Evolutionary conservation across 345 rosid species (phyloP), one percentile per base, ranked within the genome.

Genomic region (Laguncularia racemosa): DNA sequence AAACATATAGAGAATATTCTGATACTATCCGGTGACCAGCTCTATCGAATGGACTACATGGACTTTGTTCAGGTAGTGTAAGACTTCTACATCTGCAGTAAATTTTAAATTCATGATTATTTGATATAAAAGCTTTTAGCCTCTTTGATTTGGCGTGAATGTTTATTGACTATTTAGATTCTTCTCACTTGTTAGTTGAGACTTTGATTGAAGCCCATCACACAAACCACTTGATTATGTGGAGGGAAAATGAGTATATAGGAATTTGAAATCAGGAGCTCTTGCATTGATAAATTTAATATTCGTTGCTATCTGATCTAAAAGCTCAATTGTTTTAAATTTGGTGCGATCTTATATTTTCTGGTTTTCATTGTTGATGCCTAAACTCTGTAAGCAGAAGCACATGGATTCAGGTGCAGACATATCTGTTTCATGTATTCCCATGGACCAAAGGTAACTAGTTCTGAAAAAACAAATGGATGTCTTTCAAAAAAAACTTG

Each of bases 31-130:
- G 95, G 93, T 8, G 97, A 91, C 80, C 97, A 91, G 74, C 83
- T 91, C 53, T 87, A 87, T 58, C 82, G 87, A 58, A 91, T 91
- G 97, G 91, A 91, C 58, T 85, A 91, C 73, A 83, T 87, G 85
- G 91, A 91, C 47, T 87, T 87, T 62, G 62, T 91, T 52, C 96
- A 87, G 91, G 95, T 88, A 56, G 50, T 57, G 53, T n/a, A 58
- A 57, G 48, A 17, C 15, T 61, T 20, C 15, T 12, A 23, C 46
- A 58, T 18, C 21, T 20, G 5, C 23, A 2, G 17, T 16, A 40
- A 55, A 16, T 46, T 8, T 9, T 16, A 11, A 53, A 47, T 16
- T 14, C 51, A 20, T 50, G 50, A 16, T 21, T 51, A 44, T 56
- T 18, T 13, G 23, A 4, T 17, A 12, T 48, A 45, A 16, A 13